A percentile compares a stretch with the other conserved stretches of the same genome.
Evolutionary conservation across 2,329 filamentous ascomycete species (phyloP).

Genomic region (Pseudogymnoascus sp.): DNA sequence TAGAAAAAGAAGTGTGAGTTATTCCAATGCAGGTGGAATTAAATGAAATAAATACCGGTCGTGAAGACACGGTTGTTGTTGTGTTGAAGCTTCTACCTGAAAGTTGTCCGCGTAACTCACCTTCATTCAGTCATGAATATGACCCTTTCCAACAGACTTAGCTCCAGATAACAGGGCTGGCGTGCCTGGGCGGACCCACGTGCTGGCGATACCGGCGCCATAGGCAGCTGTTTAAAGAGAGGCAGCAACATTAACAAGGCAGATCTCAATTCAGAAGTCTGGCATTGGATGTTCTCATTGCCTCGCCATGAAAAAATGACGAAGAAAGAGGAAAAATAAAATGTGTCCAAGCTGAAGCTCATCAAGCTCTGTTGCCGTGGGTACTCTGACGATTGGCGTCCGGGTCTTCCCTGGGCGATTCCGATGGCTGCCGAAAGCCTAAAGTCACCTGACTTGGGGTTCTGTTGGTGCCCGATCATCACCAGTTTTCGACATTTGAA

Average conservation of each 20-base stretch:
- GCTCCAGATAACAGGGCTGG: not conserved
- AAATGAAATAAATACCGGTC: not conserved
- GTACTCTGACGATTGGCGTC: not conserved
- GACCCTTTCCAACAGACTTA: not conserved
- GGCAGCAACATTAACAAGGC: slow-evolving; percentile 6
- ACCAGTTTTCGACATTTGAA: not conserved
- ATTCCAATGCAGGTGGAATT: not conserved
- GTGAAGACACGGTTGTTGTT: slow-evolving; percentile 11
- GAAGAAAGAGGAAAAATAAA: not conserved
- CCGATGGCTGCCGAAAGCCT: not conserved
- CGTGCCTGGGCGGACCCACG: slow-evolving; percentile 2
- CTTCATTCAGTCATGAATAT: not conserved
- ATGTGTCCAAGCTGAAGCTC: not conserved
- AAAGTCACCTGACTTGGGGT: not conserved
- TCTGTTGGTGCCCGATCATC: not conserved
- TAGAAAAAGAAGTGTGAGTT: not conserved
- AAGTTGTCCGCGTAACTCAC: slow-evolving; percentile 1
- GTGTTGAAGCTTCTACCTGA: slow-evolving; percentile 8
- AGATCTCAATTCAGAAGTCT: not conserved
- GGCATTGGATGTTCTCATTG: not conserved
- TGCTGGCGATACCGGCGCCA: slow-evolving; percentile 1
- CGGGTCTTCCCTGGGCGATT: not conserved
- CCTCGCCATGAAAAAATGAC: not conserved
- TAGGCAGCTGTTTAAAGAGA: slow-evolving; percentile 6
- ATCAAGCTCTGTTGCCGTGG: not conserved